phyloP scores from a whole-genome alignment of 768 basidiomycete genomes.

The Macrolepiota dolichaula region DNA sequence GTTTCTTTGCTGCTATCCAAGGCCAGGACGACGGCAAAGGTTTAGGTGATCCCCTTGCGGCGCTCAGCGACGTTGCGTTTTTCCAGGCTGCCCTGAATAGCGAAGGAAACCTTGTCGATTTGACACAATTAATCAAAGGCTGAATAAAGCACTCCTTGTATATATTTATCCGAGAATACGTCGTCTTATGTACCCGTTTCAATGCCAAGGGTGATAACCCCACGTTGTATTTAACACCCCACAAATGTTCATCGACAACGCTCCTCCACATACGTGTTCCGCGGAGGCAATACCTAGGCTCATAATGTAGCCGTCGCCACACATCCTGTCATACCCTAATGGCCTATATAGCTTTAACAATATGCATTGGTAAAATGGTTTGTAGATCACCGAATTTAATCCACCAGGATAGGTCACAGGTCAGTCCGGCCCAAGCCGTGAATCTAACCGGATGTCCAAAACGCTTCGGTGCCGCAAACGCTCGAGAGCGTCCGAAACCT shows the following conservation, averaged over 20 bases:
- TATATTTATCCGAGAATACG: neutral
- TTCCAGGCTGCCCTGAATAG: constrained; percentile 77
- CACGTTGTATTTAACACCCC: neutral
- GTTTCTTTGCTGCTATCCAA: constrained; percentile 56
- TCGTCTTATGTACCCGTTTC: neutral
- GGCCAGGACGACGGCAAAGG: constrained; percentile 44
- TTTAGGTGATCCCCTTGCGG: constrained; percentile 57
- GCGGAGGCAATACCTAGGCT: neutral
- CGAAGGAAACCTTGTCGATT: constrained; percentile 55
- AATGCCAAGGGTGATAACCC: neutral
- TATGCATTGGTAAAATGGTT: neutral
- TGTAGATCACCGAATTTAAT: neutral
- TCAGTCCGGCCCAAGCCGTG: too few relatives aligned
- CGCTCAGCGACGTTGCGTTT: constrained; percentile 73
- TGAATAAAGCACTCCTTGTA: neutral
- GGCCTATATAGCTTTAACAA: too few relatives aligned
- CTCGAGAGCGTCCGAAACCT: neutral
- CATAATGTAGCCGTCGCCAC: neutral
- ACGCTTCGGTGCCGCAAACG: neutral
- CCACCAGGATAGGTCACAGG: neutral
- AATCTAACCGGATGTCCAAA: neutral
- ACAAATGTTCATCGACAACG: neutral
- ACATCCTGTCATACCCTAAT: too few relatives aligned
- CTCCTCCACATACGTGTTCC: neutral
- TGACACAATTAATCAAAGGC: constrained; percentile 34